Evolutionary conservation across 768 basidiomycete species (phyloP).

Genomic region (Lactifluus volemus): DNA sequence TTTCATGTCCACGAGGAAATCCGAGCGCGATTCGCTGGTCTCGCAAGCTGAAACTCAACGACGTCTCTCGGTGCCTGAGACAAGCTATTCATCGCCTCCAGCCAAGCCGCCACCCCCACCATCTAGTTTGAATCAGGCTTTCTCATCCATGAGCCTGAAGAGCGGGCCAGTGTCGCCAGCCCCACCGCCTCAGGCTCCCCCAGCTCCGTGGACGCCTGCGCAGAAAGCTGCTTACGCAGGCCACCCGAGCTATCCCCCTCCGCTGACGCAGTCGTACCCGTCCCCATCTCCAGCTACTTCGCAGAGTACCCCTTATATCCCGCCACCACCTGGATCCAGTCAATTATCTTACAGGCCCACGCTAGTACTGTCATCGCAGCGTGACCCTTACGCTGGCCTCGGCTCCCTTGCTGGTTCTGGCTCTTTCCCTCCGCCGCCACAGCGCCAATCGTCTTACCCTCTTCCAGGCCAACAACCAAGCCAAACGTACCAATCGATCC

Average conservation of each 20-base stretch:
- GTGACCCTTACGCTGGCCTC: slow-evolving; percentile 19
- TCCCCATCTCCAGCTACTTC: slow-evolving; percentile 15
- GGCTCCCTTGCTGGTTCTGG: slow-evolving; percentile 8
- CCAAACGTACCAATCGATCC: slow-evolving; percentile 11
- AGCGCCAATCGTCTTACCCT: slow-evolving; percentile 22
- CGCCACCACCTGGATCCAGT: slow-evolving; percentile 23
- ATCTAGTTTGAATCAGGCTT: slow-evolving; percentile 37
- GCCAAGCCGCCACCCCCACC: slow-evolving; percentile 26
- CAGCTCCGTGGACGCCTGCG: slow-evolving; percentile 22
- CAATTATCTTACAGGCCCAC: slow-evolving; percentile 16
- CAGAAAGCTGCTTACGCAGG: slow-evolving; percentile 7
- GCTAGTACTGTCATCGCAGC: slow-evolving; percentile 22
- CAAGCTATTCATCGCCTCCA: slow-evolving; percentile 29
- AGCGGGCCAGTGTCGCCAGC: slow-evolving; percentile 26
- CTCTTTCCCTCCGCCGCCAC: slow-evolving; percentile 21
- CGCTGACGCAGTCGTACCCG: slow-evolving; percentile 3
- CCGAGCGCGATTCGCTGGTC: slow-evolving; percentile 62
- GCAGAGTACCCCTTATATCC: slow-evolving; percentile 5
- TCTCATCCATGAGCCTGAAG: slow-evolving; percentile 49
- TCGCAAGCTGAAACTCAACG: slow-evolving; percentile 66
- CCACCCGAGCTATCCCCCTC: slow-evolving; percentile 10
- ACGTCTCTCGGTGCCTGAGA: slow-evolving; percentile 35
- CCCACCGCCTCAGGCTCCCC: slow-evolving; percentile 24
- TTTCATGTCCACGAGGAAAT: slow-evolving; percentile 54
- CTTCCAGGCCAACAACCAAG: slow-evolving; percentile 11